These are phyloP conservation scores for Termitomyces eurrhizus DNA, from an alignment of 768 basidiomycete species.

Conservation along the genomic window DNA sequence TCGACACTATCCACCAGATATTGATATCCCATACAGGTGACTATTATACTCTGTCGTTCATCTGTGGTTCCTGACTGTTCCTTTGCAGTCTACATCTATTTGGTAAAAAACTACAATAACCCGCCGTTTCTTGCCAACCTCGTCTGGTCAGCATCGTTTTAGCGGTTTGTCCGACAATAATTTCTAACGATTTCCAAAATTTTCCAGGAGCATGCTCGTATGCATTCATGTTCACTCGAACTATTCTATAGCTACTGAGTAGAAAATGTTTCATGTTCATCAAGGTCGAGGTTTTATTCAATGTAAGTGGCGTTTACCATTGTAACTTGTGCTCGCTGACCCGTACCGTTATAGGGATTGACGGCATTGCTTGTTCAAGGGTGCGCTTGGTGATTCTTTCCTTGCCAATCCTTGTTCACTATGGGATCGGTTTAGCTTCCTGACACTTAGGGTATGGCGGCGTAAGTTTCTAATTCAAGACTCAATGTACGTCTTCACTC, in stretches of 20 bases:
- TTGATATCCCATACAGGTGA: slow-evolving; percentile 50
- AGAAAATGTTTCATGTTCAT: not conserved
- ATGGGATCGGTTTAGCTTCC: slow-evolving; percentile 29
- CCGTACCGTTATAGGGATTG: slow-evolving; percentile 28
- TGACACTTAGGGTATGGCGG: slow-evolving; percentile 40
- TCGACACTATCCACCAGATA: slow-evolving; percentile 50
- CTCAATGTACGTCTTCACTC: not conserved
- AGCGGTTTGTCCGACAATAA: not conserved
- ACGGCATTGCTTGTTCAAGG: slow-evolving; percentile 48
- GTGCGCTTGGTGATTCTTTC: slow-evolving; percentile 16
- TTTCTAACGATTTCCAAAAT: not conserved
- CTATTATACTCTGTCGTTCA: slow-evolving; percentile 7
- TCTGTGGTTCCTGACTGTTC: not conserved
- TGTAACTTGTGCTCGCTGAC: not conserved
- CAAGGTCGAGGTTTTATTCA: slow-evolving; percentile 33
- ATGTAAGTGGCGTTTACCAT: slow-evolving; percentile 24
- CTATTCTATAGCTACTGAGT: not conserved
- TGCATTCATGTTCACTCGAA: not conserved
- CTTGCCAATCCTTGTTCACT: not conserved
- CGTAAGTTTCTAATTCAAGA: slow-evolving; percentile 24
- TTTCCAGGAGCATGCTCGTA: slow-evolving; percentile 35
- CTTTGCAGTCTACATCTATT: slow-evolving; percentile 42
- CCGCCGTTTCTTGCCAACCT: slow-evolving; percentile 23
- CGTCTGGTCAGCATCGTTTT: slow-evolving; percentile 31
- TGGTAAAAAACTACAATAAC: slow-evolving; percentile 37